phyloP scores from a whole-genome alignment of 257 asterid species.

The Nicotiana tabacum region DNA sequence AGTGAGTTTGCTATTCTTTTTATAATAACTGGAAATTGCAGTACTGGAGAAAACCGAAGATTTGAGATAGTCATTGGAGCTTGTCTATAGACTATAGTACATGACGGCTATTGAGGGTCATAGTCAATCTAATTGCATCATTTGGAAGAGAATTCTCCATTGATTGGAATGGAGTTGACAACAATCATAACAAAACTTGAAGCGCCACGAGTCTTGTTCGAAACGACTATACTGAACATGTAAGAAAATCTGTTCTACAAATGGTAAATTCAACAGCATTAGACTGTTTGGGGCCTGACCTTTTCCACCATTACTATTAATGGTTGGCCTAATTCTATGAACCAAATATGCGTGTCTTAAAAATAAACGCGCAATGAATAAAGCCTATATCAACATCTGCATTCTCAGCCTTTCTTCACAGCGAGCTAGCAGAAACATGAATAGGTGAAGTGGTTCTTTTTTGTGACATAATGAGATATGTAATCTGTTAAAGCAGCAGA shows the following conservation, averaged over 20 bases:
- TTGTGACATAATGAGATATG: constrained; percentile 10
- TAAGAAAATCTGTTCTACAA: not conserved
- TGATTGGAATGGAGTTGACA: not conserved
- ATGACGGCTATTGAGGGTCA: not conserved
- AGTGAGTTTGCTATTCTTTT: not conserved
- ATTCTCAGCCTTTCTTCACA: not conserved
- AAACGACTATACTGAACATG: not conserved
- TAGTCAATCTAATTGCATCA: not conserved
- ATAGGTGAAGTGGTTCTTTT: constrained; percentile 14
- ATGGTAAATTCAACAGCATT: not conserved
- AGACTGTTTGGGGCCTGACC: not conserved
- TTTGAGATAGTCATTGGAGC: not conserved
- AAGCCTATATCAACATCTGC: not conserved
- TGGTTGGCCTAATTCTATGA: not conserved
- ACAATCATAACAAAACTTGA: not conserved
- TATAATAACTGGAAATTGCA: not conserved
- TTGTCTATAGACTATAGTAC: not conserved
- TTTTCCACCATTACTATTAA: constrained; percentile 3
- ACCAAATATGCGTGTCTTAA: not conserved
- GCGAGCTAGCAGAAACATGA: constrained; percentile 16
- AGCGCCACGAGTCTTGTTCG: not conserved
- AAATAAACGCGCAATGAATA: not conserved
- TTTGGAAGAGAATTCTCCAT: not conserved
- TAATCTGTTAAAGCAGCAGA: not conserved
- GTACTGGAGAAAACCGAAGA: not conserved